Evolutionary conservation across 208 protist genomes (phyloP).

Genomic region (Novymonas esmeraldas): DNA sequence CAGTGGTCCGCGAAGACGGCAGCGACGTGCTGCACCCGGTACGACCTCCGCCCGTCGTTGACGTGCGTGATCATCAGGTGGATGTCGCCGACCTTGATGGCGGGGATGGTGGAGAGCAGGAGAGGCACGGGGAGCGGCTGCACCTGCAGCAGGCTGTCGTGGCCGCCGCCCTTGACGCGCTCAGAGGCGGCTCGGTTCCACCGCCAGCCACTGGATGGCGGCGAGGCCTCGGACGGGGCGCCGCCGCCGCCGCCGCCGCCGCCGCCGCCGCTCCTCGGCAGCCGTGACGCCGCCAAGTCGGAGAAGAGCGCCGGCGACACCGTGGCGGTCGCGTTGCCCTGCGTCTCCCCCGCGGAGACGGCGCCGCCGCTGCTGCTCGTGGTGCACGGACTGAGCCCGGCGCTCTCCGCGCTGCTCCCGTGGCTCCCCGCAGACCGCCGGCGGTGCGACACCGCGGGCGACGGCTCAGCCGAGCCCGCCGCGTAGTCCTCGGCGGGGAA

Average conservation of each 20-base stretch:
- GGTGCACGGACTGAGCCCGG: background rate
- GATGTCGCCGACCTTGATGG: constrained; percentile 56
- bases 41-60: constrained; percentile 45
- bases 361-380: too few species aligned
- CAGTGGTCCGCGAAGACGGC: constrained; percentile 71
- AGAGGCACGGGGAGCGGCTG: constrained; percentile 80
- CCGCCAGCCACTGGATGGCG: background rate
- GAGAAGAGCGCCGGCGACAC: background rate
- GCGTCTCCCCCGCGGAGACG: background rate
- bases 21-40: constrained; percentile 63
- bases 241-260: background rate
- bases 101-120: constrained; percentile 63
- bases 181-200: background rate
- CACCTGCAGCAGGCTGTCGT: constrained; percentile 44
- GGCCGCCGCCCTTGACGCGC: background rate
- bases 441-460: background rate
- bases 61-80: constrained; percentile 86
- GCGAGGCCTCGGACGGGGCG: background rate
- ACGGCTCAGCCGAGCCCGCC: background rate
- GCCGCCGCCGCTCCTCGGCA: background rate
- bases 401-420: background rate
- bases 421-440: background rate
- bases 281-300: background rate
- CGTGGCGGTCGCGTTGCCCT: background rate
- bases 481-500: constrained; percentile 1